These are phyloP conservation scores for Lipomyces spencermartinsiae DNA, from an alignment of 805 yeast species.

Conservation along the genomic window DNA sequence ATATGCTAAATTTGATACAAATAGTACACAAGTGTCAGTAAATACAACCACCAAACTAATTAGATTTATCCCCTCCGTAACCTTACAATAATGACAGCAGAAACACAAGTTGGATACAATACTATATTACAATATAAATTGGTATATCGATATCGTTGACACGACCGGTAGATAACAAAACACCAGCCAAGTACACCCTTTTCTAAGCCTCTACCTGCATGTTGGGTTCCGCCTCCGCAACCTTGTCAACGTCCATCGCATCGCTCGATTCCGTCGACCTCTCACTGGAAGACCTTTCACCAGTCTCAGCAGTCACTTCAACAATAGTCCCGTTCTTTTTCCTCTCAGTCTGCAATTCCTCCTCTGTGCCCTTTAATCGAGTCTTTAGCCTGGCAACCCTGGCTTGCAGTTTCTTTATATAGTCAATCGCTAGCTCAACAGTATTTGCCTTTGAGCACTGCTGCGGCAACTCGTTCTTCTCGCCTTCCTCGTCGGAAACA, in stretches of 20 bases:
- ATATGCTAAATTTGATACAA: neutral
- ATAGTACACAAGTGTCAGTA: neutral
- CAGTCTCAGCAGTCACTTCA: neutral
- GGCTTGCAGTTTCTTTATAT: constrained; percentile 58
- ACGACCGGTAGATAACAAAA: neutral
- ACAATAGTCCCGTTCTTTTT: constrained; percentile 7
- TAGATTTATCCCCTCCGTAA: neutral
- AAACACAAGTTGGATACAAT: neutral
- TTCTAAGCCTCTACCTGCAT: constrained; percentile 5
- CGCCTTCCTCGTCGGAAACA: constrained; percentile 50
- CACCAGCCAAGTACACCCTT: neutral
- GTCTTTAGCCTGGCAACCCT: constrained; percentile 45
- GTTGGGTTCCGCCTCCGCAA: neutral
- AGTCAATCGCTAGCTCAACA: constrained; percentile 82
- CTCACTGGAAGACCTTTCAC: constrained; percentile 4
- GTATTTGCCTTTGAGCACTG: constrained; percentile 83
- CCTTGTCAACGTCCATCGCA: neutral
- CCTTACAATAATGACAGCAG: neutral
- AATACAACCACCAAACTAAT: constrained; percentile 1
- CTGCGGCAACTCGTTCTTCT: constrained; percentile 46
- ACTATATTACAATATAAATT: neutral
- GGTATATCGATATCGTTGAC: neutral
- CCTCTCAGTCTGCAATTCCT: constrained; percentile 15
- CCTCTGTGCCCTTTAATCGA: constrained; percentile 17
- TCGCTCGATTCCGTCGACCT: neutral